Conservation (phyloP, 768 basidiomycete species). For the Auricularia sp. region DNA sequence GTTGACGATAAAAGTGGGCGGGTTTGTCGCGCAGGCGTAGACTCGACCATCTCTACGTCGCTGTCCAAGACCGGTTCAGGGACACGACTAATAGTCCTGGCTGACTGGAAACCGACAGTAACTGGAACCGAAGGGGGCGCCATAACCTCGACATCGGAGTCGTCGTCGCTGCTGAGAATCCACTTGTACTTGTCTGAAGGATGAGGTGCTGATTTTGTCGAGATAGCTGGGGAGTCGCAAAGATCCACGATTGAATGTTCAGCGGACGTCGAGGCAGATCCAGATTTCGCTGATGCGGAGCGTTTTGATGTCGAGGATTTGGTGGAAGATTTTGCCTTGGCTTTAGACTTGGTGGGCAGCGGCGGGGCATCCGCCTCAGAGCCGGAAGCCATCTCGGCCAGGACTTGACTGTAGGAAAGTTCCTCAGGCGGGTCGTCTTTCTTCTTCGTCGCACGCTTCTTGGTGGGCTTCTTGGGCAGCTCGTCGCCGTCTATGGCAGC, state of each 20-base stretch:
- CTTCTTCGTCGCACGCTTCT: background rate
- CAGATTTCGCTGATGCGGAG: background rate
- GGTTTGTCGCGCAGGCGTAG: background rate
- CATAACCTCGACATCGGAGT: conserved; percentile 41
- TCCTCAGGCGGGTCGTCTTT: background rate
- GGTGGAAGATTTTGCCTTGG: background rate
- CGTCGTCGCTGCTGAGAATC: conserved; percentile 12
- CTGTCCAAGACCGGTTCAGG: background rate
- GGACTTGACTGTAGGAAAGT: background rate
- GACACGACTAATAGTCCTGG: background rate
- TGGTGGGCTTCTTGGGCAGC: background rate
- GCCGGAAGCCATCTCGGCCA: background rate
- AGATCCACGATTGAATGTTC: background rate
- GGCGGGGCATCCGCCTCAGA: background rate
- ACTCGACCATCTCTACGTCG: background rate
- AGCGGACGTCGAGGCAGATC: background rate
- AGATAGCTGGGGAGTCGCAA: background rate
- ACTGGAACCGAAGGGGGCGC: conserved; percentile 22
- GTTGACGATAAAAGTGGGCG: background rate
- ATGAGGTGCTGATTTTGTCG: background rate
- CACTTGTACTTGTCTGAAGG: background rate
- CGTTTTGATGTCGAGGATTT: background rate
- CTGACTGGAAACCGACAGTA: background rate
- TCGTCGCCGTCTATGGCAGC: conserved; percentile 62
- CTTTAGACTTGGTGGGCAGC: background rate